Base-by-base conservation (phyloP, 495 filamentous ascomycete genomes). In the Pyrenopolyporus hunteri region DNA sequence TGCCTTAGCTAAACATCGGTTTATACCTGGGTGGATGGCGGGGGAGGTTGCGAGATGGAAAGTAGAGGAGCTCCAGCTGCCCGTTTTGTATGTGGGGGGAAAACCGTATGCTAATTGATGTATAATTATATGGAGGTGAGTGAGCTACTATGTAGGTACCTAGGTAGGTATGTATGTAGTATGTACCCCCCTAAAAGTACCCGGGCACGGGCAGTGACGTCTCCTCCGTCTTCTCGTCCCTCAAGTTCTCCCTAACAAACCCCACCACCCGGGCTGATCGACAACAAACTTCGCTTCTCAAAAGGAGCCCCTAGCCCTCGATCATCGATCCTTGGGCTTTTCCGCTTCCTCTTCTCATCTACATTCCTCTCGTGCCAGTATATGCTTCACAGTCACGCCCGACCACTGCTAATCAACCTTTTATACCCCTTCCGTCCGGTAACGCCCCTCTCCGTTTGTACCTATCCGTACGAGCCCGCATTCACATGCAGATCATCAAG, bases 281-380 rank as follows among this genome's bases (percentile, higher is more conserved):
- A 65, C 62, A 65, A 57, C 49, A 65, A 65, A 65, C 56, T 43
- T 56, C 55, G 50, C 46, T 65, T 65, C 33, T 51, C 56, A 60
- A 57, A 65, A 65, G 20, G 50, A 23, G 17, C 9, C 19, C 53
- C 37, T 36, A 19, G 20, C 44, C 39, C 52, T 51, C 28, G 39
- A 57, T 65, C 50, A 23, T 64, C 61, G 37, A 55, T 59, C 61
- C 29, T 26, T 20, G 10, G 19, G 36, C 49, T 39, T 39, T 47
- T 55, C 46, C 25, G 22, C 33, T 45, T 29, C 37, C 37, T 50
- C 20, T 11, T 29, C 43, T 39, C 11, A 32, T 57, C 33, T 51
- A 33, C 19, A 14, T 43, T 25, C 26, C n/a, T n/a, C n/a, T n/a
- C n/a, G n/a, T n/a, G n/a, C n/a, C n/a, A n/a, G n/a, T n/a, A n/a